These are phyloP conservation scores for Neurospora cerealis DNA, from an alignment of 495 filamentous ascomycete species.

Conservation along the genomic window DNA sequence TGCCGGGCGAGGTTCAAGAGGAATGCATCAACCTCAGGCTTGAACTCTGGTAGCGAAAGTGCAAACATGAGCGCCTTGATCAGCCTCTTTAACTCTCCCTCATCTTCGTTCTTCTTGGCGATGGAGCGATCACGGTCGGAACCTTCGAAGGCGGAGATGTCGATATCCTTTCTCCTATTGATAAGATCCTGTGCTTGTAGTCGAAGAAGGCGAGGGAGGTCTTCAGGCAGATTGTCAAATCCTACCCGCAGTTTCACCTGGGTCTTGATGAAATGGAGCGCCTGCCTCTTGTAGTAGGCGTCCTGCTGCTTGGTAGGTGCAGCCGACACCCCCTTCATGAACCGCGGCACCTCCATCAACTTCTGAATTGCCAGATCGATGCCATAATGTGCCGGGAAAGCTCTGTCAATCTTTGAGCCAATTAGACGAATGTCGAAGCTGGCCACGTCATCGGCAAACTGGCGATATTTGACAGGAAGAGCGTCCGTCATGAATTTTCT, in stretches of 20 bases:
- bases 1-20: slow-evolving; percentile 76
- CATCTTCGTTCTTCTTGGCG: slow-evolving; percentile 75
- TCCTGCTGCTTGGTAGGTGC: slow-evolving; percentile 55
- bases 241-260: slow-evolving; percentile 88
- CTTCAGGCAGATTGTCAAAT: slow-evolving; percentile 77
- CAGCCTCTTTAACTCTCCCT: slow-evolving; percentile 69
- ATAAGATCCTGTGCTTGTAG: slow-evolving; percentile 81
- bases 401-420: slow-evolving; percentile 74
- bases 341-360: slow-evolving; percentile 66
- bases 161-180: slow-evolving; percentile 51
- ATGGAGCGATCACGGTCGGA: slow-evolving; percentile 75
- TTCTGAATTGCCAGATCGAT: slow-evolving; percentile 83
- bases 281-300: slow-evolving; percentile 83
- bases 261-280: slow-evolving; percentile 71
- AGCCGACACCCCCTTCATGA: slow-evolving; percentile 22
- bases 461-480: slow-evolving; percentile 65
- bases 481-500: slow-evolving; percentile 88
- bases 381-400: slow-evolving; percentile 76
- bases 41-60: slow-evolving; percentile 69
- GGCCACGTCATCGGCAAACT: slow-evolving; percentile 74
- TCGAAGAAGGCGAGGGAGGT: slow-evolving; percentile 72
- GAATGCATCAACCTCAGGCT: slow-evolving; percentile 58
- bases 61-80: slow-evolving; percentile 84
- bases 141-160: slow-evolving; percentile 52
- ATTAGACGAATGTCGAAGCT: slow-evolving; percentile 84